Conservation (phyloP, 805 yeast species). For the Candida odintsovae region DNA sequence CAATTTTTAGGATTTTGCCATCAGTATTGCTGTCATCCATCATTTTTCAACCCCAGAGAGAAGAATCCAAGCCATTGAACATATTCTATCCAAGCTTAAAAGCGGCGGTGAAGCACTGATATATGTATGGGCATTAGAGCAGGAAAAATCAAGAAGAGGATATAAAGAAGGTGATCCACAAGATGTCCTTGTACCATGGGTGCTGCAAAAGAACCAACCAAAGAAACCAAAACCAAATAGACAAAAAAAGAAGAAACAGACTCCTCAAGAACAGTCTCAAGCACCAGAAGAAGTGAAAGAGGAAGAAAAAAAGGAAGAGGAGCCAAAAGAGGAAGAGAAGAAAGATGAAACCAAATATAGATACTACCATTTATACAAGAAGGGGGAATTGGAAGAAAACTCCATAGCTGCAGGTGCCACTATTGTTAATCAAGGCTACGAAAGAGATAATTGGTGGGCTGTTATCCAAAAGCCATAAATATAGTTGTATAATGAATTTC, state of each 20-base stretch:
- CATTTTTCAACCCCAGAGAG: constrained; percentile 87
- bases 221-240: constrained; percentile 27
- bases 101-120: constrained; percentile 66
- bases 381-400: constrained; percentile 79
- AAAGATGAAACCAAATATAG: constrained; percentile 59
- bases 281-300: constrained; percentile 4
- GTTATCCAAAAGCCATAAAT: constrained; percentile 27
- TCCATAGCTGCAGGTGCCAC: constrained; percentile 65
- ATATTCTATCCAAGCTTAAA: constrained; percentile 55
- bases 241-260: constrained; percentile 24
- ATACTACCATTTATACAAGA: constrained; percentile 78
- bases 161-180: constrained; percentile 89
- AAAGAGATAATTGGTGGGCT: constrained; percentile 93
- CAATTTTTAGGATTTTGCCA: constrained; percentile 57
- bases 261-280: constrained; percentile 2
- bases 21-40: constrained; percentile 92
- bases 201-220: constrained; percentile 46
- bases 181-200: constrained; percentile 97
- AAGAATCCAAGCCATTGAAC: constrained; percentile 66
- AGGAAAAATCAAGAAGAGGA: constrained; percentile 80
- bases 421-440: constrained; percentile 74
- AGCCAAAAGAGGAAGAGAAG: constrained; percentile 23
- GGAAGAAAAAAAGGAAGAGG: constrained; percentile 9
- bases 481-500: neutral
- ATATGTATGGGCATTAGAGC: constrained; percentile 97